phyloP scores from a whole-genome alignment of 2,329 filamentous ascomycete species.

The Stenocarpella maydis region DNA sequence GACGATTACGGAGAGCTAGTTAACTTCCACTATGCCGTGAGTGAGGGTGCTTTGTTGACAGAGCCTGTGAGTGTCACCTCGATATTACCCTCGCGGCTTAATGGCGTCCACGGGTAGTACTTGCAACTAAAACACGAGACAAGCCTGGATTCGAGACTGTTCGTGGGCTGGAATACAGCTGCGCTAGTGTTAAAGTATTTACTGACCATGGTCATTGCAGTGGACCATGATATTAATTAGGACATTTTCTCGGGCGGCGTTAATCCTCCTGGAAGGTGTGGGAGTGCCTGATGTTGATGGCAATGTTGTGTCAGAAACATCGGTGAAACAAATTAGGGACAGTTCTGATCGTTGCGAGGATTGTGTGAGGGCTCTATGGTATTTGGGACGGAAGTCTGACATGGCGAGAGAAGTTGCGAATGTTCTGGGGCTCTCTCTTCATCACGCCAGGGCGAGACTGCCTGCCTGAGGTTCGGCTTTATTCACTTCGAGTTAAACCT shows the following conservation, averaged over 20 bases:
- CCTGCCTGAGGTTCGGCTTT: neutral
- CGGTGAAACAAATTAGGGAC: slow-evolving; percentile 32
- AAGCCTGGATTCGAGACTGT: too few species aligned
- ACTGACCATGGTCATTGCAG: neutral
- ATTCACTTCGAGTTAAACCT: neutral
- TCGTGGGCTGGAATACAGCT: neutral
- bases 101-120: too few species aligned
- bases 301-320: neutral
- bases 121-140: neutral
- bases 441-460: slow-evolving; percentile 8
- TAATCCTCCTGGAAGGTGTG: slow-evolving; percentile 47
- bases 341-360: slow-evolving; percentile 51
- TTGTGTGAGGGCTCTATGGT: slow-evolving; percentile 62
- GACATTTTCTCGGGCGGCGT: slow-evolving; percentile 58
- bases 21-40: slow-evolving; percentile 62
- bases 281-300: neutral
- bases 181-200: neutral
- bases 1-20: slow-evolving; percentile 41
- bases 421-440: slow-evolving; percentile 23
- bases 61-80: slow-evolving; percentile 67
- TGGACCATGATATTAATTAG: slow-evolving; percentile 50
- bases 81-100: too few species aligned
- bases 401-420: slow-evolving; percentile 40
- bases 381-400: slow-evolving; percentile 64
- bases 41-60: slow-evolving; percentile 63